phyloP scores from a whole-genome alignment of 331 rosid genomes.

The Saraca asoca region DNA sequence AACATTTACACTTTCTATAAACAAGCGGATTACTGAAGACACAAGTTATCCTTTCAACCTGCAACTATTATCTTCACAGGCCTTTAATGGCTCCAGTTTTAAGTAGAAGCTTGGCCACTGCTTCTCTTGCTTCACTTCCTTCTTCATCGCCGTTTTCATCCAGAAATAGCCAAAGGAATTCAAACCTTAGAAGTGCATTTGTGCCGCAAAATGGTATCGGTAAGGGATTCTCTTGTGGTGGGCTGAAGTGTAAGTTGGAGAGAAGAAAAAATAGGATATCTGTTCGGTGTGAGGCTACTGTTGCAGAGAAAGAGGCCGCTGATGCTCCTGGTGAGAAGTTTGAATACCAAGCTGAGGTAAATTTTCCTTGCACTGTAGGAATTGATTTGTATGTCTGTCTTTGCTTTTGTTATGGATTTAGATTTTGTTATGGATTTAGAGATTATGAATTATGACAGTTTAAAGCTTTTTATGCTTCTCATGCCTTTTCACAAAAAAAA shows the following conservation, averaged over 20 bases:
- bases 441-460: no score
- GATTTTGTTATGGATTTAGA: no score
- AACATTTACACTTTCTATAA: no score
- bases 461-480: no score
- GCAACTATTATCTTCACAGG: no score
- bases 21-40: no score
- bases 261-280: conserved; percentile 40
- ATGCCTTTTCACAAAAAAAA: no score
- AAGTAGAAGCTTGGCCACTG: conserved; percentile 62
- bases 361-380: neutral
- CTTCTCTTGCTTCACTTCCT: conserved; percentile 64
- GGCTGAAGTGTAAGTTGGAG: conserved; percentile 61
- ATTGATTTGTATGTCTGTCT: no score
- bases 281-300: conserved; percentile 80
- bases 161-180: conserved; percentile 39
- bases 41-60: no score
- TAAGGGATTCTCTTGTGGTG: conserved; percentile 42
- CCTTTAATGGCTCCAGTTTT: conserved; percentile 91
- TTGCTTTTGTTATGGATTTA: no score
- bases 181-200: conserved; percentile 49
- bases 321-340: conserved; percentile 76
- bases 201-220: conserved; percentile 55
- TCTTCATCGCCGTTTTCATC: conserved; percentile 53
- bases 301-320: conserved; percentile 76
- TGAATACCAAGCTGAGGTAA: conserved; percentile 98